Conservation (phyloP, 768 basidiomycete genomes). For the Lactifluus subvellereus region DNA sequence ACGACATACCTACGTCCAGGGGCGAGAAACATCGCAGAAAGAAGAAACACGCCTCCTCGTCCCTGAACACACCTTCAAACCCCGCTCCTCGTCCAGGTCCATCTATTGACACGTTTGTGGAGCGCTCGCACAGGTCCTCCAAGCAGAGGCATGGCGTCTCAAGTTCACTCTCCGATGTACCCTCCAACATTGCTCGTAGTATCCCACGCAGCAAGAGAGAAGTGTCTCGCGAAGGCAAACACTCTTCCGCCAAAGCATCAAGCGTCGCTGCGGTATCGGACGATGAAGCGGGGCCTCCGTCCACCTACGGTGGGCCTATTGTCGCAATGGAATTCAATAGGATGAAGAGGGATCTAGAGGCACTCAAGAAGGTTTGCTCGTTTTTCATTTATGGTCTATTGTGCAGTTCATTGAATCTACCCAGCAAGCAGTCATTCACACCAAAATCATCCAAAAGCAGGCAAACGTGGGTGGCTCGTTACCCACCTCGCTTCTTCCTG, state of each 20-base stretch:
- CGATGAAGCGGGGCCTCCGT: constrained; percentile 15
- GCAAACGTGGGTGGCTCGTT: constrained; percentile 37
- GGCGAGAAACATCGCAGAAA: constrained; percentile 19
- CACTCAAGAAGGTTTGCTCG: constrained; percentile 40
- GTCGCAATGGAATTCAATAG: constrained; percentile 47
- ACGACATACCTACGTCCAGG: constrained; percentile 5
- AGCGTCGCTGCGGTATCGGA: constrained; percentile 1
- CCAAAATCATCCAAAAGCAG: constrained; percentile 50
- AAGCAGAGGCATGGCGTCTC: constrained; percentile 18
- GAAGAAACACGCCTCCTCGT: constrained; percentile 8
- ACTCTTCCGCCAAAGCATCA: background rate
- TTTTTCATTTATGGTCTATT: background rate
- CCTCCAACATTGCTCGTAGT: constrained; percentile 2
- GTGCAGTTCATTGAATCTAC: constrained; percentile 8
- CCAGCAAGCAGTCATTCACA: constrained; percentile 40
- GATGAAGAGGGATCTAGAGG: constrained; percentile 53
- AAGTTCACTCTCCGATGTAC: constrained; percentile 7
- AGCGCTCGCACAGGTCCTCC: constrained; percentile 9
- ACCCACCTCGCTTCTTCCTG: background rate
- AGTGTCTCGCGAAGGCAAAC: constrained; percentile 10
- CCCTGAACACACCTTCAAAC: background rate
- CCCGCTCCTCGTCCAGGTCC: constrained; percentile 5
- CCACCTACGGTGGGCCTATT: constrained; percentile 33
- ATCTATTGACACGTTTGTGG: constrained; percentile 7
- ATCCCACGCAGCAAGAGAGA: background rate